Conservation (phyloP, 1,284 basidiomycete genomes). For the Lentinula novae-zelandiae region DNA sequence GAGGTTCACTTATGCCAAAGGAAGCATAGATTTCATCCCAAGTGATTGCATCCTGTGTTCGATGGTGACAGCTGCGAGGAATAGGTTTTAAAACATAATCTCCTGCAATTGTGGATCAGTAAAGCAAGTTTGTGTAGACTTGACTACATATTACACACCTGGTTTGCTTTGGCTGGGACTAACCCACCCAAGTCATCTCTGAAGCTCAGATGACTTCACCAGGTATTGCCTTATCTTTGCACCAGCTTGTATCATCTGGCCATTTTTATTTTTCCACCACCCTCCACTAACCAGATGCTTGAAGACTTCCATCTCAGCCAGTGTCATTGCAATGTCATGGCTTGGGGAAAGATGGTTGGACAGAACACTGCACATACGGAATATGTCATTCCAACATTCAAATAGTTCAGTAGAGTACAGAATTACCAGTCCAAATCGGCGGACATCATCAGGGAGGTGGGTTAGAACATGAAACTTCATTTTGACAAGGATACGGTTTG, state of each 20-base stretch:
- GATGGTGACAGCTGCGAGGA: no score
- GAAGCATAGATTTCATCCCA: no score
- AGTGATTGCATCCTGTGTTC: no score
- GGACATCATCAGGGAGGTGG: slow-evolving; percentile 30
- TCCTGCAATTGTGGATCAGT: no score
- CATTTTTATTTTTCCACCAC: slow-evolving; percentile 21
- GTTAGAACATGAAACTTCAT: slow-evolving; percentile 32
- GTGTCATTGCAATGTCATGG: slow-evolving; percentile 10
- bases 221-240: background rate
- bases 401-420: slow-evolving; percentile 29
- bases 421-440: slow-evolving; percentile 30
- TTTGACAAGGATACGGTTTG: slow-evolving; percentile 30
- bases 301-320: slow-evolving; percentile 30
- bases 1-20: no score
- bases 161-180: no score
- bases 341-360: slow-evolving; percentile 25
- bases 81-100: no score
- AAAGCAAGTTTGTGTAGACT: no score
- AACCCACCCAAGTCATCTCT: slow-evolving; percentile 14
- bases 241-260: background rate
- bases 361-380: slow-evolving; percentile 29
- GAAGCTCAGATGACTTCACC: background rate
- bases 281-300: slow-evolving; percentile 31
- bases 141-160: no score
- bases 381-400: slow-evolving; percentile 33